These are phyloP conservation scores for Verticillium klebahnii DNA, from an alignment of 2,329 filamentous ascomycete genomes.

Conservation along the genomic window DNA sequence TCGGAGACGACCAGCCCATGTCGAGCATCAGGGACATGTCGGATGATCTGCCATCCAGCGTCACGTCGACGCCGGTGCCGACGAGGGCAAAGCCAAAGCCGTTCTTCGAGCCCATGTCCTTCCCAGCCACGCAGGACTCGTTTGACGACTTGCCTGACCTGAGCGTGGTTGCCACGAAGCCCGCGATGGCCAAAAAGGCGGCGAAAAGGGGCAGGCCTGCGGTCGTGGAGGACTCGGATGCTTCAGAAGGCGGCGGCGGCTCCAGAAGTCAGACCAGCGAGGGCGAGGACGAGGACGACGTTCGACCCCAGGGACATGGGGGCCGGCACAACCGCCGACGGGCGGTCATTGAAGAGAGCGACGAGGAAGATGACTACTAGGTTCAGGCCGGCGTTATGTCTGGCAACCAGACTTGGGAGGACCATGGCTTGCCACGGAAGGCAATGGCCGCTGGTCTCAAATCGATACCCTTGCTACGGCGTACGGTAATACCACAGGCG, in stretches of 20 bases:
- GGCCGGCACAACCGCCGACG: slow-evolving; percentile 8
- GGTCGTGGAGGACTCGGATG: slow-evolving; percentile 15
- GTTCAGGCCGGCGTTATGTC: neutral
- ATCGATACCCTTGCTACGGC: neutral
- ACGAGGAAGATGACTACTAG: slow-evolving; percentile 18
- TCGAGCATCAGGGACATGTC: slow-evolving; percentile 30
- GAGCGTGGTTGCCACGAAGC: neutral
- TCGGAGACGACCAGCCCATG: slow-evolving; percentile 38
- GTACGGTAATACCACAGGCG: neutral
- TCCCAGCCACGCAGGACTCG: slow-evolving; percentile 32
- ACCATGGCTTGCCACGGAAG: neutral
- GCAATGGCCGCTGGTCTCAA: neutral
- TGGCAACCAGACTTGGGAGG: neutral
- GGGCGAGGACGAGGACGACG: slow-evolving; percentile 4
- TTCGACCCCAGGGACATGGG: neutral
- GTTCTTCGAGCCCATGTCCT: slow-evolving; percentile 32
- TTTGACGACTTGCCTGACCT: slow-evolving; percentile 19
- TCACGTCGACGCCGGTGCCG: slow-evolving; percentile 20
- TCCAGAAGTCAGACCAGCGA: neutral
- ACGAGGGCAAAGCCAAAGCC: slow-evolving; percentile 17
- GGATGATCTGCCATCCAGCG: slow-evolving; percentile 10
- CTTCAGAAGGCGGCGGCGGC: neutral
- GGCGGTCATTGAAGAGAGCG: slow-evolving; percentile 14
- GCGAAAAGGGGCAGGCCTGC: neutral
- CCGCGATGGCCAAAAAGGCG: neutral